Evolutionary conservation across 2,329 filamentous ascomycete species (phyloP), one percentile per base, ranked within the genome.

Genomic region (Colletotrichum sublineola): DNA sequence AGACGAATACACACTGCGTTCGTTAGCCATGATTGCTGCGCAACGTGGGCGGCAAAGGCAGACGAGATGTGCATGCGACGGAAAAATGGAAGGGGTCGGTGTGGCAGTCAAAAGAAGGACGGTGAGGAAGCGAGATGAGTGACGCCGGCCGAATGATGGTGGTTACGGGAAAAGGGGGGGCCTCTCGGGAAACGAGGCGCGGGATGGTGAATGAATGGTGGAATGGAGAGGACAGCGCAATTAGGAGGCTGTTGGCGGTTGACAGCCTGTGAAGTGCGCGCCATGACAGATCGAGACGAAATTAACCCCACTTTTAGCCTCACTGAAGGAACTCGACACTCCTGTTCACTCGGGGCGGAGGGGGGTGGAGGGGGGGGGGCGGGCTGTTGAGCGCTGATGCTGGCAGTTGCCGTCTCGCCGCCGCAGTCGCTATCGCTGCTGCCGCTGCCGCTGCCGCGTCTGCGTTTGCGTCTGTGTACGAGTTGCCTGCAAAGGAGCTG

Each of bases 1-100:
- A 75, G 86, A 84, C 53, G 88, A 84, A 79, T 91, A 92, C 77
- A 88, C 82, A 79, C 88, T 91, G 78, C 73, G 77, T 69, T 75
- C 63, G 74, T 77, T 75, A 73, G 73, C 73, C 76, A 78, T 79
- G 64, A 71, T 79, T 71, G 76, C 36, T 68, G 50, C 61, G 70
- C 70, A 65, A 67, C 63, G 57, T 56, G 60, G 61, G 64, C 62
- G 65, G 69, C 36, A 48, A 52, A 60, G 63, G 38, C 68, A 44
- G 33, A 55, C 56, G 58, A 50, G 58, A 60, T 62, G 60, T 68
- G 68, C 70, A 73, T 73, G 72, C 64, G 72, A 73, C 63, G 38
- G 33, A 62, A 44, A 40, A n/a, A 14, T 65, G 56, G 42, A 42
- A 46, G 53, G 33, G 50, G 40, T 53, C 40, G 61, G 29, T 20